phyloP scores from a whole-genome alignment of 2,329 filamentous ascomycete species.

The Zasmidium cellare region DNA sequence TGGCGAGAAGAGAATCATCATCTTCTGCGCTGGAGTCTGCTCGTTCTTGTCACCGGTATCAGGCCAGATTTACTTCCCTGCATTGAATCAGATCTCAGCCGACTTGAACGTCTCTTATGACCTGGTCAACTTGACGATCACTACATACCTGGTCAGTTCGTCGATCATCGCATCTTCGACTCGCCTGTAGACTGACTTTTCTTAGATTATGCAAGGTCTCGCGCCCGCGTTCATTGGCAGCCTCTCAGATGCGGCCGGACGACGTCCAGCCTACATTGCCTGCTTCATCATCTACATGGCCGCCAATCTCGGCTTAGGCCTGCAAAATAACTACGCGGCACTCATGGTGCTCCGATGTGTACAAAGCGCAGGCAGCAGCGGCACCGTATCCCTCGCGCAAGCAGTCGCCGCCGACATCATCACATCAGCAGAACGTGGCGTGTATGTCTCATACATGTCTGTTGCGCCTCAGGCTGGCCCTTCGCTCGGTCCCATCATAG shows the following conservation, averaged over 20 bases:
- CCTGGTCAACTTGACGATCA: slow-evolving; percentile 44
- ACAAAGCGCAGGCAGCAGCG: slow-evolving; percentile 28
- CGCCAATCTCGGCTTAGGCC: slow-evolving; percentile 44
- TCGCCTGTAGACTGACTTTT: neutral
- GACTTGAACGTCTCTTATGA: slow-evolving; percentile 40
- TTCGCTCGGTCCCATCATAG: slow-evolving; percentile 35
- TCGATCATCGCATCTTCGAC: neutral
- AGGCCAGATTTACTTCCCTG: slow-evolving; percentile 50
- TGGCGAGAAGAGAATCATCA: slow-evolving; percentile 18
- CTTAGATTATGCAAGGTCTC: slow-evolving; percentile 43
- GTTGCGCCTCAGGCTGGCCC: slow-evolving; percentile 28
- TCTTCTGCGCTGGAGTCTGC: slow-evolving; percentile 16
- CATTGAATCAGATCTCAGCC: slow-evolving; percentile 40
- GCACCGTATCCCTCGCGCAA: slow-evolving; percentile 10
- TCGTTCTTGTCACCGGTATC: slow-evolving; percentile 53
- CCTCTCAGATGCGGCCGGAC: slow-evolving; percentile 43
- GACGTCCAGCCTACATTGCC: slow-evolving; percentile 40
- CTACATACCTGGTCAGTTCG: neutral
- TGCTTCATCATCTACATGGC: slow-evolving; percentile 43
- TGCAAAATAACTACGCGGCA: slow-evolving; percentile 39
- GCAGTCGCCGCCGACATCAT: slow-evolving; percentile 39
- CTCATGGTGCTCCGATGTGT: slow-evolving; percentile 45
- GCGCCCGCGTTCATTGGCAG: slow-evolving; percentile 45
- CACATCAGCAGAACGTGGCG: slow-evolving; percentile 33
- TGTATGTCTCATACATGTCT: slow-evolving; percentile 38